Base-by-base conservation (phyloP, 192 early-diverging fungal species). In the Tieghemiomyces parasiticus region DNA sequence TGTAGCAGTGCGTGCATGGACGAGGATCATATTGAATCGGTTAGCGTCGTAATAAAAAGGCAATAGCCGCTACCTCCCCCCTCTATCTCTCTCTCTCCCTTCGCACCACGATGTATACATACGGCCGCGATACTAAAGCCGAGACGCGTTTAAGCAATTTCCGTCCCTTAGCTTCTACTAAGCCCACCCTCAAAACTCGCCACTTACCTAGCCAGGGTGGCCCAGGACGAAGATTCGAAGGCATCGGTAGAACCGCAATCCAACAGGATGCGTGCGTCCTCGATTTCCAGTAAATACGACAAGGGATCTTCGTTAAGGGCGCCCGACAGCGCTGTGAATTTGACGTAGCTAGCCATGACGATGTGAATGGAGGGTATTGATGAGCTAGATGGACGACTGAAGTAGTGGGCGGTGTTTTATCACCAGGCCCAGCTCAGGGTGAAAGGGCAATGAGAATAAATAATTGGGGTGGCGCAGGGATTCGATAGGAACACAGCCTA, bases 231-330 rank as follows among this genome's bases (percentile, higher is more conserved):
- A 22, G 77, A 73, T 50, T 92, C 74, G 62, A 93, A 89, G 35
- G 65, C 67, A 65, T 86, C 86, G 50, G 80, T 80, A 84, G 87
- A 92, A 22, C 93, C 95, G 75, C 95, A 98, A 70, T 98, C 95
- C 22, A 98, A 75, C 35, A 98, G 66, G 46, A 98, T 81, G 58
- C 86, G 87, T n/a, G 86, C 89, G 65, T 91, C 89, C 56, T 91
- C 92, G 30, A 96, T 82, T 68, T 94, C 90, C 50, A 98, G 74
- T 61, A 98, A 62, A 65, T 95, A 96, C 66, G 92, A 92, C 38
- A 93, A 77, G 0, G 88, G 81, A 58, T 88, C 87, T 66, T 89
- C 88, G 58, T 78, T 83, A 60, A 85, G 84, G 24, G 86, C 87
- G 6, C 95, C 93, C 4, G 89, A 87, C 34, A 95, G 78, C 12